Base-by-base conservation (phyloP, 345 rosid genomes). In the Sapria himalayana region DNA sequence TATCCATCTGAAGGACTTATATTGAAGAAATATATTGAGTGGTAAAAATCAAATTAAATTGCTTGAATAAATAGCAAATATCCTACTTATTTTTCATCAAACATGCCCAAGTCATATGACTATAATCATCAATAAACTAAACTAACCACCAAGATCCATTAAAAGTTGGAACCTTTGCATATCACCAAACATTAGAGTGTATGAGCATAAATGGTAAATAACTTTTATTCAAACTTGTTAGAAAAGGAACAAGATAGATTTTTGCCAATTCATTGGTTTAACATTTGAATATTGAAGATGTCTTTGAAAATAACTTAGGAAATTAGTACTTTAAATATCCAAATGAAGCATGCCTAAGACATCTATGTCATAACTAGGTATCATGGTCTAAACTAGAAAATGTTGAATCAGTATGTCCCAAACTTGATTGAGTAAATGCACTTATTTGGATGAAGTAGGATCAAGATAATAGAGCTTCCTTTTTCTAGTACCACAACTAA, bases 211-310 rank as follows among this genome's bases (percentile, higher is more conserved):
- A 39, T 4, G 43, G 43, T 13, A 19, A 18, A 39, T 1, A 19
- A 39, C 2, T 16, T 16, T 19, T 39, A 19, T 19, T 39, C 7
- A 4, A 38, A 9, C 22, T 38, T 4, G 14, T 23, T 17, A 9
- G 21, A 38, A 38, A 38, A 38, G 42, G 7, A 15, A 19, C 22
- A 19, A 3, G 23, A 18, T 39, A 15, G 11, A 22, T 17, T 8
- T 46, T 39, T 39, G 43, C 43, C 3, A 39, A 10, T 39, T 39
- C 43, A 39, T 15, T 18, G 1, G 3, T n/a, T n/a, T n/a, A n/a
- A n/a, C n/a, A n/a, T n/a, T n/a, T 39, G 12, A 39, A 39, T 15
- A 19, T 18, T 39, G 2, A 17, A 39, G 43, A 39, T 39, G 23
- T 39, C 2, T 19, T 39, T 39, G 7, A 39, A 17, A 39, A 39